Percentiles rank a stretch among this genome's conserved stretches.
Evolutionary conservation across 768 basidiomycete genomes (phyloP).

Genomic region (Ramaria rubella): DNA sequence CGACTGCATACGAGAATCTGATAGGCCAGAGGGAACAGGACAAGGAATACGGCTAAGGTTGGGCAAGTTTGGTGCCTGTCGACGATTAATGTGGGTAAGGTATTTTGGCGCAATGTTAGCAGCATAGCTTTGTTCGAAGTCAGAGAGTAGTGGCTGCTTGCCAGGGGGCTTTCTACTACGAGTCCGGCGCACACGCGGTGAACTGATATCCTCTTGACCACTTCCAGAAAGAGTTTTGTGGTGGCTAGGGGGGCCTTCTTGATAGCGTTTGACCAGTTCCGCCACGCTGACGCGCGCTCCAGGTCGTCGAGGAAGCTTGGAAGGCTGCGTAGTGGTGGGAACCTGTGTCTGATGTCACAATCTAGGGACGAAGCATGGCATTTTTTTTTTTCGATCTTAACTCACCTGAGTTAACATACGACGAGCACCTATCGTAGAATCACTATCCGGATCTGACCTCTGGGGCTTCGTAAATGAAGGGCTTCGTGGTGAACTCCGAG

Average conservation of each 20-base stretch:
- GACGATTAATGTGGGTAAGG: conserved; percentile 44
- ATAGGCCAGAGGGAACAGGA: conserved; percentile 35
- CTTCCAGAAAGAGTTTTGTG: conserved; percentile 65
- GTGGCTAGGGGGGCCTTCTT: conserved; percentile 66
- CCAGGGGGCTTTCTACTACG: conserved; percentile 27
- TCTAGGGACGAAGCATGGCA: not conserved
- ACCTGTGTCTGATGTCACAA: not conserved
- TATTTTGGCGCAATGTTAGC: conserved; percentile 84
- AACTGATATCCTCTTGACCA: conserved; percentile 56
- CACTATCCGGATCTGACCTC: conserved; percentile 68
- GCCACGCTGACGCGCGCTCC: conserved; percentile 45
- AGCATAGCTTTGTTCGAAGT: conserved; percentile 88
- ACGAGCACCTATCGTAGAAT: conserved; percentile 72
- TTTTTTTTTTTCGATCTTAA: not conserved
- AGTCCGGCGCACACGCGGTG: conserved; percentile 13
- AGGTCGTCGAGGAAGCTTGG: conserved; percentile 58
- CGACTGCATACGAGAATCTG: conserved; percentile 55
- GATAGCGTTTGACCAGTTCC: conserved; percentile 78
- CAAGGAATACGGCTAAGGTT: conserved; percentile 44
- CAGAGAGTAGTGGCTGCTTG: conserved; percentile 62
- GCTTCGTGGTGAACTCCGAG: not conserved
- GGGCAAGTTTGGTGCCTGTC: conserved; percentile 33
- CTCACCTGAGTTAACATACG: conserved; percentile 6
- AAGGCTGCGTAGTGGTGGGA: conserved; percentile 30
- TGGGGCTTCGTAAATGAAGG: no score